phyloP scores from a whole-genome alignment of 202 grass and related monocot genomes.

The Zoysia matrella region DNA sequence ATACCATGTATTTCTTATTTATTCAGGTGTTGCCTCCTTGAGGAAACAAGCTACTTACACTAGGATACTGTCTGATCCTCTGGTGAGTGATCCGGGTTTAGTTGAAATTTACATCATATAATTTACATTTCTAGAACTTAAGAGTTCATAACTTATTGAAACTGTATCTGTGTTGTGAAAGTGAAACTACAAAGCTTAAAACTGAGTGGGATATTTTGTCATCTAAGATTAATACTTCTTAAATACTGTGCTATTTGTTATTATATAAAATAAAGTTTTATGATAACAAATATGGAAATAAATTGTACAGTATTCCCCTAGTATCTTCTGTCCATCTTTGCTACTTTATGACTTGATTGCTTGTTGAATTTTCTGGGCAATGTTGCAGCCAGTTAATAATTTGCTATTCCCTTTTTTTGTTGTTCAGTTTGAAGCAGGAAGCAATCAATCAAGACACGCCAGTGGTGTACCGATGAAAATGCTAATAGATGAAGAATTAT shows the following conservation, averaged over 20 bases:
- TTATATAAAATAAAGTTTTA: slow-evolving; percentile 1
- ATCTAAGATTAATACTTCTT: slow-evolving; percentile 33
- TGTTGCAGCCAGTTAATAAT: slow-evolving; percentile 17
- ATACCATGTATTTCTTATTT: slow-evolving; percentile 37
- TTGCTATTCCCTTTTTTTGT: neutral
- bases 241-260: slow-evolving; percentile 10
- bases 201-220: slow-evolving; percentile 10
- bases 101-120: slow-evolving; percentile 28
- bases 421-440: slow-evolving; percentile 55
- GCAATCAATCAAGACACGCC: slow-evolving; percentile 49
- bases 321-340: slow-evolving; percentile 12
- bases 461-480: slow-evolving; percentile 62
- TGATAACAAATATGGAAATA: slow-evolving; percentile 20
- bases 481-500: slow-evolving; percentile 79
- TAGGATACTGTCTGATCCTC: slow-evolving; percentile 44
- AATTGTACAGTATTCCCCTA: slow-evolving; percentile 21
- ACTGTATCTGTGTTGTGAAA: slow-evolving; percentile 10
- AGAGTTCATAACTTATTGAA: too few relatives aligned
- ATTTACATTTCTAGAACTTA: too few relatives aligned
- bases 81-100: slow-evolving; percentile 49
- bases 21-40: slow-evolving; percentile 37
- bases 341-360: slow-evolving; percentile 8
- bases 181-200: slow-evolving; percentile 12
- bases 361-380: slow-evolving; percentile 9
- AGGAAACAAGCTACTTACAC: slow-evolving; percentile 50